These are phyloP conservation scores for Ceratocystiopsis sp. DNA, from an alignment of 2,329 filamentous ascomycete species.

Conservation along the genomic window DNA sequence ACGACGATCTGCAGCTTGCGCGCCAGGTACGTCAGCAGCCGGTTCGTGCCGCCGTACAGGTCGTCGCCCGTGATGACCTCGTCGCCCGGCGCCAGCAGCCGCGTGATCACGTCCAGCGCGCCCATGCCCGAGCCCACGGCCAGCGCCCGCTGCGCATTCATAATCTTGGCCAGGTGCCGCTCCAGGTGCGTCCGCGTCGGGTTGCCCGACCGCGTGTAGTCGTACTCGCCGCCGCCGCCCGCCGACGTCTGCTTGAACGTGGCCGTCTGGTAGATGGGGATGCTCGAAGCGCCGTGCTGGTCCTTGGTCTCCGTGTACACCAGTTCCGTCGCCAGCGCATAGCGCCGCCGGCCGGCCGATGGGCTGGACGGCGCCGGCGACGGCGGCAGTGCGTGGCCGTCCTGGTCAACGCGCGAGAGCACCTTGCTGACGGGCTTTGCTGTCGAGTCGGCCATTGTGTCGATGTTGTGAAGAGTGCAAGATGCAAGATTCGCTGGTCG, in stretches of 20 bases:
- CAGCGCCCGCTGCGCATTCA: slow-evolving; percentile 81
- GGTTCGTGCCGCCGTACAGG: slow-evolving; percentile 87
- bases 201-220: slow-evolving; percentile 96
- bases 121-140: slow-evolving; percentile 97
- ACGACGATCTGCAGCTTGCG: slow-evolving; percentile 83
- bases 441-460: slow-evolving; percentile 5
- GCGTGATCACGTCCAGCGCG: slow-evolving; percentile 87
- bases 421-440: slow-evolving; percentile 29
- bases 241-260: slow-evolving; percentile 91
- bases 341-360: slow-evolving; percentile 61
- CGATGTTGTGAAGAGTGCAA: not conserved
- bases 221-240: slow-evolving; percentile 73
- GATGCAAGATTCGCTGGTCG: not conserved
- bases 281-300: slow-evolving; percentile 91
- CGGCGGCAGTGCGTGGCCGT: slow-evolving; percentile 72
- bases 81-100: slow-evolving; percentile 77
- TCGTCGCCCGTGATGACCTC: slow-evolving; percentile 97
- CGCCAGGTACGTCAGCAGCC: slow-evolving; percentile 80
- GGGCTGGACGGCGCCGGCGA: slow-evolving; percentile 90
- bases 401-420: slow-evolving; percentile 51
- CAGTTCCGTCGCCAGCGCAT: slow-evolving; percentile 87
- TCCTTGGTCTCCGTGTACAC: slow-evolving; percentile 94
- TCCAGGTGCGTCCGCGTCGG: slow-evolving; percentile 92
- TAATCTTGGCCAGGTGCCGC: slow-evolving; percentile 94
- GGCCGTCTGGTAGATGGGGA: slow-evolving; percentile 95